Evolutionary conservation across 257 asterid genomes (phyloP), one percentile per base, ranked within the genome.

Genomic region (Nicotiana attenuata): DNA sequence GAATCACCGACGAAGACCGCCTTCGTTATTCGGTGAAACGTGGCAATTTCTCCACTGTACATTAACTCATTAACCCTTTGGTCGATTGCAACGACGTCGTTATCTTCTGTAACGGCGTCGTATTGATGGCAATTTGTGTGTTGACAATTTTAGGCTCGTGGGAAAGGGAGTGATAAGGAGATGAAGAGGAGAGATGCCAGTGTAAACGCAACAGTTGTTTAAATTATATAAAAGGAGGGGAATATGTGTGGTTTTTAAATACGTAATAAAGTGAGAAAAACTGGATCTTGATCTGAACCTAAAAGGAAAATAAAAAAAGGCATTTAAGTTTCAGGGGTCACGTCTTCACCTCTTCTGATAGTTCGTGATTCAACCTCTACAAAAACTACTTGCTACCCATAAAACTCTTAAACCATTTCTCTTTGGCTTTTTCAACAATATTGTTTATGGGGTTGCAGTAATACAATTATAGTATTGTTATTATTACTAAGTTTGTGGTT

Each of bases 211-310:
- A 71, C 78, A 41, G 35, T 13, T 71, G 78, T 71, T 71, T 71
- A 41, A 69, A 69, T 57, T n/a, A 57, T 57, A 6, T 19, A 19
- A 57, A 57, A 57, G 26, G 64, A 57, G 64, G 64, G 45, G 41
- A 8, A 24, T 24, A 15, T 45, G 22, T 75, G 80, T 75, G 80
- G 63, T 26, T 50, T 75, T 17, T n/a, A 50, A 50, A 75, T 52
- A 52, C 57, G 19, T 52, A 52, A 52, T 26, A 50, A 75, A 50
- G 24, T 24, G 61, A 75, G 63, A 75, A 75, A 75, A 75, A 75
- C 24, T 75, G 80, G 80, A 75, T 75, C 80, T 75, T 75, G 80
- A 75, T 75, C 68, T 78, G 68, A 56, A 78, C 47, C 8, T 31
- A 5, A 56, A 77, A 77, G 0, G 16, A 24, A 76, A 10, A 77